A percentile compares a stretch with the other conserved stretches of the same genome.
Evolutionary conservation across 2,329 filamentous ascomycete species (phyloP).

Genomic region (Endoconidiophora polonica): DNA sequence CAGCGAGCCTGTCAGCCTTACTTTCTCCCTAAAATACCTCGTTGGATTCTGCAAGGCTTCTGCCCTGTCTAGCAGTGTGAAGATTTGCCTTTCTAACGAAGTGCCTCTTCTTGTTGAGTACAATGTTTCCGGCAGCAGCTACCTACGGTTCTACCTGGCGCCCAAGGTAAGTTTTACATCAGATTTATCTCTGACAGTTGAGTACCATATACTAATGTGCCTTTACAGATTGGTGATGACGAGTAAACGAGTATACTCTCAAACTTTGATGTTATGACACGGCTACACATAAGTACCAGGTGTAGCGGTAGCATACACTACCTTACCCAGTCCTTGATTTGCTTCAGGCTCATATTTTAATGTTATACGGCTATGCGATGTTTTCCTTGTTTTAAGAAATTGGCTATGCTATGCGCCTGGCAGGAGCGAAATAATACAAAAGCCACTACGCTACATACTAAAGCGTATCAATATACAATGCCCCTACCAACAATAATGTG

Average conservation of each 20-base stretch:
- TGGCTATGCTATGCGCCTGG: too few species aligned
- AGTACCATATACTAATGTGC: not conserved
- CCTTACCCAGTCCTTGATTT: too few species aligned
- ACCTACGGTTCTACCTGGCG: constrained; percentile 91
- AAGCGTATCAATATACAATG: too few species aligned
- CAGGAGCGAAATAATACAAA: too few species aligned
- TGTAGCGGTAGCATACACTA: not conserved
- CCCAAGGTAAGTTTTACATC: constrained; percentile 59
- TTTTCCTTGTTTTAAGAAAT: not conserved
- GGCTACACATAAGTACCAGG: constrained; percentile 1
- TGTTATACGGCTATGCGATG: not conserved
- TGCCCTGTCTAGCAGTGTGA: constrained; percentile 64
- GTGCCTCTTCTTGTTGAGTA: constrained; percentile 95
- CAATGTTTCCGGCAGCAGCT: constrained; percentile 60
- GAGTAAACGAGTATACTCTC: constrained; percentile 14
- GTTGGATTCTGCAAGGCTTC: constrained; percentile 99
- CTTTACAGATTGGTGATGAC: constrained; percentile 18
- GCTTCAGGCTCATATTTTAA: too few species aligned
- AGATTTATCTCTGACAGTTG: too few species aligned
- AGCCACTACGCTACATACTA: too few species aligned
- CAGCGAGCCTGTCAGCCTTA: constrained; percentile 80
- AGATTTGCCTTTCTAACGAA: constrained; percentile 87
- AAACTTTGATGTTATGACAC: constrained; percentile 12
- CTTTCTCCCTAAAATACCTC: constrained; percentile 97
- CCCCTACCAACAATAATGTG: too few species aligned